Percentiles rank a stretch among this genome's conserved stretches.
Evolutionary conservation across 2,329 filamentous ascomycete species (phyloP).

Genomic region (Dryadomyces quercus-mongolicae): DNA sequence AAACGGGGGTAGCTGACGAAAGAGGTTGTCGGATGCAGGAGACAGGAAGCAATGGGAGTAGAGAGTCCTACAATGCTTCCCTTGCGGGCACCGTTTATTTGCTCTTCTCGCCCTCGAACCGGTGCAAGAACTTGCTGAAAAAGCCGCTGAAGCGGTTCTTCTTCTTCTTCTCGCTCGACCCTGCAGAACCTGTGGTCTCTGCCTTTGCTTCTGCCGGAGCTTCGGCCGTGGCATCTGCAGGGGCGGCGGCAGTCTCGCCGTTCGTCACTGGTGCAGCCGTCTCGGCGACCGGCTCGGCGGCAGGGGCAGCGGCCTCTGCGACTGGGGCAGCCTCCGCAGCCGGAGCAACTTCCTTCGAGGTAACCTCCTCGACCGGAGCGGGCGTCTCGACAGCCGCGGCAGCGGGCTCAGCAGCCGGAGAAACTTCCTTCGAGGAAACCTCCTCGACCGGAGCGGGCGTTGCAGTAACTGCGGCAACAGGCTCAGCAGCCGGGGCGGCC

Average conservation of each 20-base stretch:
- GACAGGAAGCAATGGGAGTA: background rate
- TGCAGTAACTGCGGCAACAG: background rate
- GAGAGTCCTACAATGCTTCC: background rate
- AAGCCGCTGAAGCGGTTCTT: conserved; percentile 52
- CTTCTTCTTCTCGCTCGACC: conserved; percentile 49
- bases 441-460: conserved; percentile 4
- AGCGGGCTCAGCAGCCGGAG: conserved; percentile 18
- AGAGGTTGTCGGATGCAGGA: background rate
- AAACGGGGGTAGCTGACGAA: background rate
- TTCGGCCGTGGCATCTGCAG: conserved; percentile 18
- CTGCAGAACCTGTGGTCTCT: conserved; percentile 13
- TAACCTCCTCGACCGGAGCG: conserved; percentile 14
- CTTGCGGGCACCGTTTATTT: conserved; percentile 2
- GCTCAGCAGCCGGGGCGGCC: conserved; percentile 7
- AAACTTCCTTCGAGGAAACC: conserved; percentile 26
- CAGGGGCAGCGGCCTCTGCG: conserved; percentile 9
- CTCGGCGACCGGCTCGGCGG: conserved; percentile 11
- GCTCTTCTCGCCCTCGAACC: conserved; percentile 19
- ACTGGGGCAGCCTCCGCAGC: conserved; percentile 14
- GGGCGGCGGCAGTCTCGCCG: conserved; percentile 24
- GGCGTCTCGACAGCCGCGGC: conserved; percentile 23
- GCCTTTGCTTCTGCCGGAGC: conserved; percentile 16
- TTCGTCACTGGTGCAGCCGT: conserved; percentile 1
- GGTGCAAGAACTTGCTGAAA: conserved; percentile 44
- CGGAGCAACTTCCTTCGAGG: conserved; percentile 19